phyloP scores from a whole-genome alignment of 2,329 filamentous ascomycete species.

The Aspergillus fumigatiaffinis region DNA sequence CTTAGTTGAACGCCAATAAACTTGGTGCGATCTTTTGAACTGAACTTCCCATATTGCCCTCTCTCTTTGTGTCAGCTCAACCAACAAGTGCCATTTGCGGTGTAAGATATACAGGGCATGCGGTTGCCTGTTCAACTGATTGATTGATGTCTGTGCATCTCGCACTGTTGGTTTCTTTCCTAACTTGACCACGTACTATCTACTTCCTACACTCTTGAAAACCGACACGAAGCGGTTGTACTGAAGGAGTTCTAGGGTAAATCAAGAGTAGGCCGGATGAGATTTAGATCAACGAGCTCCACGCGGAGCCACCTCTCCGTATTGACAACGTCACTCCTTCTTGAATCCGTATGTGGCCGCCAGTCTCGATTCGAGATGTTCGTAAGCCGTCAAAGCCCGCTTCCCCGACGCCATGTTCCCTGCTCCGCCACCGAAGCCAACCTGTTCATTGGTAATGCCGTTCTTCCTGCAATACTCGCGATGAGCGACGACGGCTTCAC shows the following conservation, averaged over 20 bases:
- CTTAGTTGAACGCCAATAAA: not conserved
- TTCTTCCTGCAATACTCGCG: slow-evolving; percentile 25
- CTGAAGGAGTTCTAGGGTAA: not conserved
- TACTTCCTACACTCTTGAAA: not conserved
- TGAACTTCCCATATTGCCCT: not conserved
- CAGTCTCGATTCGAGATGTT: slow-evolving; percentile 56
- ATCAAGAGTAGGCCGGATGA: not conserved
- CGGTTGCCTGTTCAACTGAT: not conserved
- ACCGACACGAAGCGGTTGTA: not conserved
- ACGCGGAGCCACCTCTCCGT: not conserved
- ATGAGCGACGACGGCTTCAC: slow-evolving; percentile 44
- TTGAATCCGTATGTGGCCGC: slow-evolving; percentile 55
- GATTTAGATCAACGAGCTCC: not conserved
- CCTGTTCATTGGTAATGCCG: slow-evolving; percentile 31
- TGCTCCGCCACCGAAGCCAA: slow-evolving; percentile 41
- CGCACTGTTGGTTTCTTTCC: not conserved
- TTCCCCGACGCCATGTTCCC: slow-evolving; percentile 28
- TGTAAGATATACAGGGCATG: not conserved
- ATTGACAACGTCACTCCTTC: slow-evolving; percentile 10
- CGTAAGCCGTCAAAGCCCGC: slow-evolving; percentile 52
- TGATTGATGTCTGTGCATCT: not conserved
- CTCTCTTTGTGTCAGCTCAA: not conserved
- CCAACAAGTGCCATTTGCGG: not conserved
- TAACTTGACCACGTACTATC: not conserved
- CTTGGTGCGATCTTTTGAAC: not conserved